Base-by-base conservation (phyloP, 176 grass and related monocot species). In the Lolium perenne region DNA sequence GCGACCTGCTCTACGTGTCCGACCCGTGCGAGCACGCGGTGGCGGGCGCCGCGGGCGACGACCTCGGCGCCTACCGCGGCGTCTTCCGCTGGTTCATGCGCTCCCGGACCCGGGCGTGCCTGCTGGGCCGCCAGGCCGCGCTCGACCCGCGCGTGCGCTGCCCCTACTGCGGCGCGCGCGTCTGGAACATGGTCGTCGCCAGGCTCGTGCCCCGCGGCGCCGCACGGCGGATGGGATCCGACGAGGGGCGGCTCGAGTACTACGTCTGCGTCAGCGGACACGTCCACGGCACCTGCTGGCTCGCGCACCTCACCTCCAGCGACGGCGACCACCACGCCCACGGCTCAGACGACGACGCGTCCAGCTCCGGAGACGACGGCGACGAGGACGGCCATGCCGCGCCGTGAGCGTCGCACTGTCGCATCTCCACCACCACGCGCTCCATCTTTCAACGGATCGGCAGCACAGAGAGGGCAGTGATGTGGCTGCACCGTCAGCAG, bases 211-310 rank as follows among this genome's bases (percentile, higher is more conserved):
- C 96, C 4, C 87, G 86, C 68, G 91, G 86, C 85, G 90, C 96
- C 1, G 85, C 86, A 4, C 84, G 87, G 0, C 62, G 93, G 74
- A 87, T 95, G 6, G 96, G 93, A 0, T 85, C 88, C 6, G 68
- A 84, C 69, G 85, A 94, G 38, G 91, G 90, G 0, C 40, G 82
- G 0, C 74, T 98, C 23, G 79, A 98, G 93, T 95, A 91, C 75
- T 95, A 92, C 72, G 90, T 98, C 35, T 98, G 96, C 84, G 90
- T 98, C 46, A 94, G 91, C 73, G 96, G 96, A 0, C 96, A 98
- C 62, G 86, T 98, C 48, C 93, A 98, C 51, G 96, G 93, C 50
- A 89, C 32, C 78, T 98, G 96, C 90, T 95, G 90, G 96, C 90
- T 98, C 84, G 86, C 88, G 8, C 91, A 82, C 20, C 90, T 98